A percentile compares a stretch with the other conserved stretches of the same genome.
Evolutionary conservation across 177 flowering plant species (phyloP).

Genomic region (Vitis hybrid): DNA sequence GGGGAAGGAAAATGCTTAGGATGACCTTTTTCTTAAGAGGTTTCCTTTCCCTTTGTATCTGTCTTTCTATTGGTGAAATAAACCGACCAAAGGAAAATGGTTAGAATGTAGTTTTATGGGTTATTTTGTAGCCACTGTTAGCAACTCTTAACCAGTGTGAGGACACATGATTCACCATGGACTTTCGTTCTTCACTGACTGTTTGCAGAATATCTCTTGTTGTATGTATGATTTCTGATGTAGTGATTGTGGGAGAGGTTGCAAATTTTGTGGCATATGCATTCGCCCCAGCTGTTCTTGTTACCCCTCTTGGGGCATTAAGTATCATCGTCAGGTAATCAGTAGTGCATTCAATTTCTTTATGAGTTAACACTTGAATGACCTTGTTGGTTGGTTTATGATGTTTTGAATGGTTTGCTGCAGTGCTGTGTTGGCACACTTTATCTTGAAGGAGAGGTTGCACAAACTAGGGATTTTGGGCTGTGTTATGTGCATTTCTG

Average conservation of each 20-base stretch:
- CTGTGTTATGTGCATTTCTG: slow-evolving; percentile 82
- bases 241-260: slow-evolving; percentile 85
- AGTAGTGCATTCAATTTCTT: not conserved
- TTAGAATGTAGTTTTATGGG: not conserved
- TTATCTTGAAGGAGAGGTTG: slow-evolving; percentile 73
- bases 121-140: not conserved
- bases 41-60: not conserved
- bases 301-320: slow-evolving; percentile 89
- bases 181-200: slow-evolving; percentile 18
- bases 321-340: slow-evolving; percentile 79
- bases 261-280: slow-evolving; percentile 90
- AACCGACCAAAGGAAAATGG: not conserved
- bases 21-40: not conserved
- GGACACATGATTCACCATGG: not conserved
- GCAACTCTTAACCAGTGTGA: not conserved
- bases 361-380: not conserved
- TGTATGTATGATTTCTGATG: slow-evolving; percentile 26
- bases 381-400: slow-evolving; percentile 2
- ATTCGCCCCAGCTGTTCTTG: slow-evolving; percentile 90
- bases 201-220: slow-evolving; percentile 22
- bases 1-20: too few relatives aligned
- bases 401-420: slow-evolving; percentile 9
- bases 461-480: slow-evolving; percentile 67
- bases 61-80: not conserved
- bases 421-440: slow-evolving; percentile 86